phyloP scores from a whole-genome alignment of 148 eudicot species.

The Rhododendron henanense region DNA sequence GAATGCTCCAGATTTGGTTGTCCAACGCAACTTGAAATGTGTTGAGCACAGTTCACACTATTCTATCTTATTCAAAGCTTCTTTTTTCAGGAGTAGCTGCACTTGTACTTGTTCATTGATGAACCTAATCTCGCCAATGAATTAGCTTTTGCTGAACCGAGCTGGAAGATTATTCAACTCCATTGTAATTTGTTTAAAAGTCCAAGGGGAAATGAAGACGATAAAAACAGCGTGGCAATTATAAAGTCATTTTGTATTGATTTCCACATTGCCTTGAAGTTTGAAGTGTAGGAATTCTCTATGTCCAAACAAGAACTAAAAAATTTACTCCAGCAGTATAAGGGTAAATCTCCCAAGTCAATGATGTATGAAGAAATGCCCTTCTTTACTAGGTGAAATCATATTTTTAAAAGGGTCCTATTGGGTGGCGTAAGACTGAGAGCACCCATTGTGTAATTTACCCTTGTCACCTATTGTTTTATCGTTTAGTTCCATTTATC shows the following conservation, averaged over 20 bases:
- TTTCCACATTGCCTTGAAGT: not conserved
- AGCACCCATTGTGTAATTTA: not conserved
- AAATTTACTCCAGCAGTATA: too few species aligned
- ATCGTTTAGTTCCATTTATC: not conserved
- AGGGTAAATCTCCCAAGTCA: not conserved
- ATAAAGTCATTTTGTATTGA: not conserved
- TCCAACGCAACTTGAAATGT: not conserved
- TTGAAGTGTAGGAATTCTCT: not conserved
- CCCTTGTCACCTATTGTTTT: not conserved
- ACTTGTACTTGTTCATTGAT: too few species aligned
- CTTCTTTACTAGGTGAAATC: not conserved
- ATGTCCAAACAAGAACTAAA: not conserved
- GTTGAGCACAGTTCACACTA: not conserved
- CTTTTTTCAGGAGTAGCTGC: not conserved
- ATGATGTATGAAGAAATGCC: not conserved
- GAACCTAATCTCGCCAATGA: not conserved
- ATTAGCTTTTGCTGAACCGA: not conserved
- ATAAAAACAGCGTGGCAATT: not conserved
- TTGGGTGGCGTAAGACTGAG: not conserved
- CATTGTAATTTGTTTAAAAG: not conserved
- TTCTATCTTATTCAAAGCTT: not conserved
- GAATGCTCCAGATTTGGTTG: not conserved
- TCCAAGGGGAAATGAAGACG: not conserved
- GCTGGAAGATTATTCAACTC: not conserved
- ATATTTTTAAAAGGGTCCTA: not conserved